These are phyloP conservation scores for Suillus occidentalis DNA, from an alignment of 768 basidiomycete genomes.

Conservation along the genomic window DNA sequence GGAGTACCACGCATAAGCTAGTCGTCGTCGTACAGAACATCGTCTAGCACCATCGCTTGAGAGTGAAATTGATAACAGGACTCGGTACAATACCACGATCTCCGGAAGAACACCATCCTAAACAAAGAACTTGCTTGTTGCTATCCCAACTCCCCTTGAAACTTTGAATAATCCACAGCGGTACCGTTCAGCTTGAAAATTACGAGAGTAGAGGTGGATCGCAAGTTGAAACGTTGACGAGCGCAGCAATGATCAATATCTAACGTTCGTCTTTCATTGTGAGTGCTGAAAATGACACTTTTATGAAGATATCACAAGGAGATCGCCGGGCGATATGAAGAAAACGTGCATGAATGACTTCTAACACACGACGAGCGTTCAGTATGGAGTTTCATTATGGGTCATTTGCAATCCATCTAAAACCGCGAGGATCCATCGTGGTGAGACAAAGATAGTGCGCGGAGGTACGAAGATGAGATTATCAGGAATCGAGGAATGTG, in stretches of 20 bases:
- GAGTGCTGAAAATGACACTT: not conserved
- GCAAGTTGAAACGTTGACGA: not conserved
- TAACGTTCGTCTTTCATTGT: conserved; percentile 3
- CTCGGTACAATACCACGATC: not conserved
- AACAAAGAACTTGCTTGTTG: not conserved
- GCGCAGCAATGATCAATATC: not conserved
- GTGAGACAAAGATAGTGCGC: not conserved
- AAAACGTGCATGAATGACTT: conserved; percentile 2
- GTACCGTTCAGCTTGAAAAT: not conserved
- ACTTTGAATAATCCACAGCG: not conserved
- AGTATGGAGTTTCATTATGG: not conserved
- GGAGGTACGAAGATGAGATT: not conserved
- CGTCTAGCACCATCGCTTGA: not conserved
- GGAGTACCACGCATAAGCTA: not conserved
- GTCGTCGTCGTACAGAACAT: not conserved
- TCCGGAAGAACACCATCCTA: not conserved
- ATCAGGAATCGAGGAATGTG: conserved; percentile 1
- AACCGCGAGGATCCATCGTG: conserved; percentile 5
- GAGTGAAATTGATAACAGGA: not conserved
- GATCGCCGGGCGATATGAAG: conserved; percentile 3
- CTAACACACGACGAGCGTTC: not conserved
- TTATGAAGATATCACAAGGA: conserved; percentile 1
- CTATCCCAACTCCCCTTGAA: not conserved
- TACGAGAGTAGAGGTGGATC: not conserved
- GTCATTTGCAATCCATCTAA: not conserved